phyloP scores from a whole-genome alignment of 1,139 yeast species.

The Kodamaea ohmeri region DNA sequence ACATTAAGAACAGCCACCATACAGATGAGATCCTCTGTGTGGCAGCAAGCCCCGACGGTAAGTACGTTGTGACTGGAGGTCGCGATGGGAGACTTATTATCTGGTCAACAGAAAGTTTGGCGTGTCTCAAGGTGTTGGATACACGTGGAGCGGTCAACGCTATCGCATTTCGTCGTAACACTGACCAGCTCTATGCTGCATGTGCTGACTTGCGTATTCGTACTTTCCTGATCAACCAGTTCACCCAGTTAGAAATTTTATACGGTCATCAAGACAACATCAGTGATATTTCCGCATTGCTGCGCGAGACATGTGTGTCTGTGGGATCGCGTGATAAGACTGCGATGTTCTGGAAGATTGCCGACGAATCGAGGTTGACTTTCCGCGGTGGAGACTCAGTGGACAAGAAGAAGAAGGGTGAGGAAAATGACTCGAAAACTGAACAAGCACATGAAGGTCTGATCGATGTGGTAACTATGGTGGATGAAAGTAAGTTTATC shows the following conservation, averaged over 20 bases:
- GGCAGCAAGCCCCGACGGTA: slow-evolving; percentile 87
- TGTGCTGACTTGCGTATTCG: slow-evolving; percentile 91
- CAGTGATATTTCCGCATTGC: slow-evolving; percentile 73
- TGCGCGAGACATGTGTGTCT: slow-evolving; percentile 88
- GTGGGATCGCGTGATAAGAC: slow-evolving; percentile 95
- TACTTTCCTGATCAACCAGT: slow-evolving; percentile 80
- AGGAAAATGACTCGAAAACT: too few species aligned
- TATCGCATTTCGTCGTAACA: slow-evolving; percentile 70
- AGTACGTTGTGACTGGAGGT: slow-evolving; percentile 88
- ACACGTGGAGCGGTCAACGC: slow-evolving; percentile 74
- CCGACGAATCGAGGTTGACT: slow-evolving; percentile 90
- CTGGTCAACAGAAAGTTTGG: slow-evolving; percentile 79
- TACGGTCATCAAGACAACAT: slow-evolving; percentile 96
- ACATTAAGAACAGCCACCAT: slow-evolving; percentile 72
- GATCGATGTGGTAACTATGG: slow-evolving; percentile 85
- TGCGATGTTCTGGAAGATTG: slow-evolving; percentile 93
- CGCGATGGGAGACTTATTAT: slow-evolving; percentile 74
- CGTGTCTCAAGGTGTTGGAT: slow-evolving; percentile 73
- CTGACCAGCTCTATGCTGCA: slow-evolving; percentile 87
- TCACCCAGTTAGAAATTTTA: slow-evolving; percentile 82
- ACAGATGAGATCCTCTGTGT: slow-evolving; percentile 71
- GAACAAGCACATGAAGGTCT: slow-evolving; percentile 95
- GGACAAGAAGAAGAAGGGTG: slow-evolving; percentile 37
- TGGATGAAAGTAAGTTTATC: slow-evolving; percentile 87
- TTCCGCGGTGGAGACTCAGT: slow-evolving; percentile 83